A percentile compares a stretch with the other conserved stretches of the same genome.
Conservation (phyloP, 208 protist genomes). For the Zelonia costaricensis region DNA sequence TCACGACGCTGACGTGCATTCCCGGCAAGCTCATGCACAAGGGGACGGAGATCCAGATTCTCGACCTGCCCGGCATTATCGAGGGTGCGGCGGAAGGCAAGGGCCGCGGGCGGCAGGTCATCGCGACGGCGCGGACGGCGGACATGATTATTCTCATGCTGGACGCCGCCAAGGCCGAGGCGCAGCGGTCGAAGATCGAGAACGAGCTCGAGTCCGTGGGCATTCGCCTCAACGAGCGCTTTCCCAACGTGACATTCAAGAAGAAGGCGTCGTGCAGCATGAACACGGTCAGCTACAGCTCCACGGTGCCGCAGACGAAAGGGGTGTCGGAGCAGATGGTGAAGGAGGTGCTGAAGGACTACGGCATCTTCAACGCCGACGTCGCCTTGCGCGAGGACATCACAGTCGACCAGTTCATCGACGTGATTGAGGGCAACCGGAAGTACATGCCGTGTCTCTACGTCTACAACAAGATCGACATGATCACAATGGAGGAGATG, state of each 20-base stretch:
- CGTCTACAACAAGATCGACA: conserved; percentile 98
- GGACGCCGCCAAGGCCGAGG: conserved; percentile 94
- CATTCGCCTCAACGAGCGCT: conserved; percentile 95
- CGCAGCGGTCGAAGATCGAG: conserved; percentile 92
- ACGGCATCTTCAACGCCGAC: conserved; percentile 97
- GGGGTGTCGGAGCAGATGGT: conserved; percentile 89
- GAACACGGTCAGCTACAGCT: conserved; percentile 89
- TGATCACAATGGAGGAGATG: conserved; percentile 96
- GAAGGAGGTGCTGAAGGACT: conserved; percentile 95
- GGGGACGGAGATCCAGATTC: conserved; percentile 97
- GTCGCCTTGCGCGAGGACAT: conserved; percentile 96
- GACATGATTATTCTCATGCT: conserved; percentile 98
- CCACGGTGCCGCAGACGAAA: conserved; percentile 79
- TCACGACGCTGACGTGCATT: conserved; percentile 99
- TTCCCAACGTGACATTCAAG: conserved; percentile 95
- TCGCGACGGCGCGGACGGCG: conserved; percentile 95
- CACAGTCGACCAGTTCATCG: conserved; percentile 98
- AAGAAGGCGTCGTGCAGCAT: conserved; percentile 93
- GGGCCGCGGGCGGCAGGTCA: conserved; percentile 97
- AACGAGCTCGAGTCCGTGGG: conserved; percentile 95
- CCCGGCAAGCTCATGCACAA: conserved; percentile 97
- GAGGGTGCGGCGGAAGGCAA: conserved; percentile 97
- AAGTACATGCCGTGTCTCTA: conserved; percentile 94
- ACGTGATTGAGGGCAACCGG: conserved; percentile 97
- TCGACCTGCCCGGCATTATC: conserved; percentile 99